These are phyloP conservation scores for Kitagawia praeruptora DNA, from an alignment of 129 eudicot genomes.

Conservation along the genomic window DNA sequence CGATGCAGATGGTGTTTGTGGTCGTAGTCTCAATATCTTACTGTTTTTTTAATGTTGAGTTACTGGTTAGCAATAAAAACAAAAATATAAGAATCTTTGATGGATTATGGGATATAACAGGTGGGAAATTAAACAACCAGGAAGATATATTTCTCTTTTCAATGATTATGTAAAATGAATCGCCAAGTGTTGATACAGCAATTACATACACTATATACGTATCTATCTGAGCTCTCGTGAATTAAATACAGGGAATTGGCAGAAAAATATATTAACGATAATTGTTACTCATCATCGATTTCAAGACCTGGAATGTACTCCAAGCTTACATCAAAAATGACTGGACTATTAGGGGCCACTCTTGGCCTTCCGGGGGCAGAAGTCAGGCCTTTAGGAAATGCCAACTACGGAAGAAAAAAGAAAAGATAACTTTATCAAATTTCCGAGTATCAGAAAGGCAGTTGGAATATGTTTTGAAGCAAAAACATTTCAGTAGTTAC, in stretches of 20 bases:
- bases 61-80: too few species aligned
- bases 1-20: too few species aligned
- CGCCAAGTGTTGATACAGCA: neutral
- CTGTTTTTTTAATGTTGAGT: too few species aligned
- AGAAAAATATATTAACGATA: neutral
- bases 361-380: constrained; percentile 99
- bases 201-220: neutral
- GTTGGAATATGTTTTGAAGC: neutral
- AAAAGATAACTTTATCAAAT: neutral
- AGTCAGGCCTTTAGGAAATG: constrained; percentile 87
- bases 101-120: neutral
- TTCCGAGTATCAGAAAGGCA: neutral
- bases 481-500: neutral
- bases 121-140: neutral
- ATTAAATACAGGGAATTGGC: neutral
- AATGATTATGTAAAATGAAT: neutral
- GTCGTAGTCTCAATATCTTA: too few species aligned
- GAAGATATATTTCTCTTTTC: neutral
- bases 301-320: constrained; percentile 96
- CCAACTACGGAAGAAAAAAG: constrained; percentile 43
- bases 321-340: constrained; percentile 89
- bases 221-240: neutral
- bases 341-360: constrained; percentile 91
- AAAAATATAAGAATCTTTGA: neutral
- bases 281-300: constrained; percentile 36